Conservation (phyloP, 352 stramenopile species). For the Achlya hypogyna region DNA sequence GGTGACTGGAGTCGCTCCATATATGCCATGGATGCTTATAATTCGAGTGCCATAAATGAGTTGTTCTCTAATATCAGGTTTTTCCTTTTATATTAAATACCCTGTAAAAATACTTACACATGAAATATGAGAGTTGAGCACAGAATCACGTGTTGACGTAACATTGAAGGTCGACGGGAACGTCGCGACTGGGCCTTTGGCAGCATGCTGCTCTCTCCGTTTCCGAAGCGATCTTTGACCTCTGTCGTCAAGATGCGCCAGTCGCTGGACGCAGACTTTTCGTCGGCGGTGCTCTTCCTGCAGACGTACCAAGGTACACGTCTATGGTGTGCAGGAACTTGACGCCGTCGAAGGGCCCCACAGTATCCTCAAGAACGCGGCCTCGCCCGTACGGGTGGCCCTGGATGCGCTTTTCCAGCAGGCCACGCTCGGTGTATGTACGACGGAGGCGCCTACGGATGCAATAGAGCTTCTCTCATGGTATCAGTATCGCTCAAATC, state of each 20-base stretch:
- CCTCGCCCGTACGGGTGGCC: slow-evolving; percentile 62
- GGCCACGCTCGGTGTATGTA: slow-evolving; percentile 50
- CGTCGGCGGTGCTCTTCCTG: slow-evolving; percentile 62
- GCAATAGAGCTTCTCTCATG: slow-evolving; percentile 17
- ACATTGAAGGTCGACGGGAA: neutral
- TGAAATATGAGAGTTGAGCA: neutral
- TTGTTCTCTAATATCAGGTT: no score
- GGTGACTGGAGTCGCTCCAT: no score
- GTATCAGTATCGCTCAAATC: slow-evolving; percentile 27
- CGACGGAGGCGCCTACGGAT: slow-evolving; percentile 25
- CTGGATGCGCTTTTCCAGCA: slow-evolving; percentile 78
- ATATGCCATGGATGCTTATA: no score
- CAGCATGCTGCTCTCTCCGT: neutral
- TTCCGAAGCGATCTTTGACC: neutral
- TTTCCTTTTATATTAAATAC: no score
- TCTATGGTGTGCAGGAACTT: neutral
- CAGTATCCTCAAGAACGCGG: slow-evolving; percentile 61
- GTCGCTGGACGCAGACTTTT: slow-evolving; percentile 58
- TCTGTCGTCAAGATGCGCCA: neutral
- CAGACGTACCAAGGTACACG: slow-evolving; percentile 55
- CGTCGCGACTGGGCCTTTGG: neutral
- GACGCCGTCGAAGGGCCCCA: slow-evolving; percentile 35
- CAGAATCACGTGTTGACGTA: neutral
- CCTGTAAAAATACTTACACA: neutral
- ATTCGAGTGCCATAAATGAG: no score